Evolutionary conservation across 1,284 basidiomycete genomes (phyloP), one percentile per base, ranked within the genome.

Genomic region (Farysia itapuensis): DNA sequence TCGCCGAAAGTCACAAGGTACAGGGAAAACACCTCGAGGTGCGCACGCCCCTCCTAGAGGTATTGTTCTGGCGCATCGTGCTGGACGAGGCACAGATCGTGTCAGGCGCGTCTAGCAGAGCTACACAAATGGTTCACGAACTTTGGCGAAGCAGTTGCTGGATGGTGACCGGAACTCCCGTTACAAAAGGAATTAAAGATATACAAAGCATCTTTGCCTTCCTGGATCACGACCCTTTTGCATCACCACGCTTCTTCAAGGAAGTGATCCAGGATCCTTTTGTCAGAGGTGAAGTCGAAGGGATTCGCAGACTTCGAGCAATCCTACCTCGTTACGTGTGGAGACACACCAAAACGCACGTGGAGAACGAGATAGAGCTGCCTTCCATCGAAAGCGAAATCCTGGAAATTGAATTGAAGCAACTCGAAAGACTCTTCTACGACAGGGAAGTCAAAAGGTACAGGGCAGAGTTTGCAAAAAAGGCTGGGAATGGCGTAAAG

Each of bases 61-160:
- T 64, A 9, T 39, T 50, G 11, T 68, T 54, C 35, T 60, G 56
- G 52, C 48, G 65, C 22, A 53, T 68, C 25, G 43, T 65, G 5
- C 38, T 65, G 25, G 65, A 68, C 35, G 65, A 68, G 32, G 61
- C 65, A 12, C 65, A 68, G 38, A 45, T 68, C 16, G 56, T 64
- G 12, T 56, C 61, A 8, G 47, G 42, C 13, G 43, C 46, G 15
- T 54, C 61, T 5, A 34, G 43, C 40, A 48, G 59, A 22, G 57
- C 65, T 3, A 58, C 52, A 23, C 43, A 51, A 30, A 66, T 65
- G 63, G 41, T 61, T 16, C 52, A 58, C 32, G 57, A 54, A 26
- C 53, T 68, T 0, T 68, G 65, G 65, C 41, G 65, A 5, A 52
- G 52, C 39, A 66, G 57, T 21, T 54, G 63, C 48, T 68, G 65